Evolutionary conservation across 106 monocot genomes (phyloP).

Genomic region (Acorus calamus): DNA sequence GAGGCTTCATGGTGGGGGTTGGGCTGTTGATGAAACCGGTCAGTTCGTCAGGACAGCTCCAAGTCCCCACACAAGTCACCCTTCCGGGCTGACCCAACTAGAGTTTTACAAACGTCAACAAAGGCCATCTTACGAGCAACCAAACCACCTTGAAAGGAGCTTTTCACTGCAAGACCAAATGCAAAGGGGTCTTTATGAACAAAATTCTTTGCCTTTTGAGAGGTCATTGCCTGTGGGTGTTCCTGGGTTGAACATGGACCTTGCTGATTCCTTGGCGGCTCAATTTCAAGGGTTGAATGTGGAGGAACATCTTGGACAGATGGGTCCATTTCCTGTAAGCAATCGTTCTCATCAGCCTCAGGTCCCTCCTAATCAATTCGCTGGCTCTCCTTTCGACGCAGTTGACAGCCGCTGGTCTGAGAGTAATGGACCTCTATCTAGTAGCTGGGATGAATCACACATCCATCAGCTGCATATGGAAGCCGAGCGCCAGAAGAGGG

Average conservation of each 20-base stretch:
- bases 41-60: constrained; percentile 41
- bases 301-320: constrained; percentile 32
- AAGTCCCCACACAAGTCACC: constrained; percentile 23
- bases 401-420: constrained; percentile 24
- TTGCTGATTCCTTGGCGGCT: constrained; percentile 39
- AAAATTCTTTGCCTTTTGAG: constrained; percentile 26
- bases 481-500: constrained; percentile 33
- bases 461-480: constrained; percentile 33
- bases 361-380: constrained; percentile 19
- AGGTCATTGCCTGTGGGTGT: constrained; percentile 25
- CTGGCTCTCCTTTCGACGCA: constrained; percentile 18
- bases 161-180: constrained; percentile 40
- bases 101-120: constrained; percentile 42
- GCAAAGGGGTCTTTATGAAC: constrained; percentile 21
- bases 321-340: constrained; percentile 22
- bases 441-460: constrained; percentile 34
- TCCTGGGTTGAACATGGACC: constrained; percentile 28
- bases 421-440: constrained; percentile 19
- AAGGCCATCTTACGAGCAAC: constrained; percentile 36
- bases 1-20: constrained; percentile 39
- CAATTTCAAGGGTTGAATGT: constrained; percentile 36
- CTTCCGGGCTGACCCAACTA: constrained; percentile 33
- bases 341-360: constrained; percentile 21
- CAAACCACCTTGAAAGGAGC: constrained; percentile 36
- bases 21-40: constrained; percentile 58